Evolutionary conservation across 495 filamentous ascomycete genomes (phyloP).

Genomic region (Elaphomyces granulatus): DNA sequence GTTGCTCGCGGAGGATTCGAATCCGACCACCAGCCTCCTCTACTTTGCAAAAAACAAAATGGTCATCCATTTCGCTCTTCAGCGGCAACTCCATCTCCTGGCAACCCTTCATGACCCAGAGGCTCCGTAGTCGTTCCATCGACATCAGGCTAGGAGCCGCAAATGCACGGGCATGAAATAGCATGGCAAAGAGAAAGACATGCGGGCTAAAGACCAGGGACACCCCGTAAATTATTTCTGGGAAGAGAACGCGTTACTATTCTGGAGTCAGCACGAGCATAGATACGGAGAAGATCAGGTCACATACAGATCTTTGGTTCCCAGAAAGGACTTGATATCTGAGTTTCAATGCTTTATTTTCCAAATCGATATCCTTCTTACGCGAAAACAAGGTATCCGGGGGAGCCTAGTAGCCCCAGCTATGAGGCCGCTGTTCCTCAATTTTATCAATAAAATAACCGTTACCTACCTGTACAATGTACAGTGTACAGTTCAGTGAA

Average conservation of each 20-base stretch:
- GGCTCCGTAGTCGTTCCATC: slow-evolving; percentile 12
- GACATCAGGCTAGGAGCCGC: slow-evolving; percentile 8
- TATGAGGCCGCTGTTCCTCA: too few species aligned
- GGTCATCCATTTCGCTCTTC: slow-evolving; percentile 9
- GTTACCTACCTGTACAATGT: too few species aligned
- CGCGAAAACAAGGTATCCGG: too few species aligned
- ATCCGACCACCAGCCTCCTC: slow-evolving; percentile 4
- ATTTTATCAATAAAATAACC: too few species aligned
- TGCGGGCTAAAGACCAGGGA: slow-evolving; percentile 16
- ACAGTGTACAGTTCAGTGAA: too few species aligned
- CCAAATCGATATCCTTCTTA: too few species aligned
- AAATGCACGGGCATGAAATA: slow-evolving; percentile 13
- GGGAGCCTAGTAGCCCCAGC: too few species aligned
- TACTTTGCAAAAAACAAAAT: slow-evolving; percentile 15
- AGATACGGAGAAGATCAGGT: not conserved
- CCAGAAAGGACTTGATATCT: slow-evolving; percentile 12
- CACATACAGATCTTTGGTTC: slow-evolving; percentile 9
- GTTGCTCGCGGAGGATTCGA: slow-evolving; percentile 2
- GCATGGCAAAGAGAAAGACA: slow-evolving; percentile 13
- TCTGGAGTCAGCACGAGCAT: not conserved
- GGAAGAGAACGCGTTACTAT: slow-evolving; percentile 14
- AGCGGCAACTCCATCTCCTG: slow-evolving; percentile 12
- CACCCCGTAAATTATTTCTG: slow-evolving; percentile 14
- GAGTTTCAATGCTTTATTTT: too few species aligned
- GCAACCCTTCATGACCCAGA: slow-evolving; percentile 8